These are phyloP conservation scores for Candida montana DNA, from an alignment of 805 yeast genomes.

Conservation along the genomic window DNA sequence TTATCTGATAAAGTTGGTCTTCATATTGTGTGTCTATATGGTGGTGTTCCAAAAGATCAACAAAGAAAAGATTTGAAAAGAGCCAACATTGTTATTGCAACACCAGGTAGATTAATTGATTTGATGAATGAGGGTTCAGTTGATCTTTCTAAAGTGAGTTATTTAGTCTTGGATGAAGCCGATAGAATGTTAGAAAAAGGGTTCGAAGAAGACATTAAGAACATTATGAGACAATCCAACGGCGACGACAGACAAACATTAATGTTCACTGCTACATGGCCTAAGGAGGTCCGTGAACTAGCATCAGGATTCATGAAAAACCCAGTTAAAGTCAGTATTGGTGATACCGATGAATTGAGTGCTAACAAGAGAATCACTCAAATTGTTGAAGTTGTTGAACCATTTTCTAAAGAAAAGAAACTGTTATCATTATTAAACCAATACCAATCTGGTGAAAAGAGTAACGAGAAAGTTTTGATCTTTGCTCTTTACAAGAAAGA, in stretches of 20 bases:
- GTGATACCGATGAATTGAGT: slow-evolving; percentile 87
- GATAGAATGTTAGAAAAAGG: slow-evolving; percentile 99
- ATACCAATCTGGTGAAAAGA: slow-evolving; percentile 62
- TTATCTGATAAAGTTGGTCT: slow-evolving; percentile 59
- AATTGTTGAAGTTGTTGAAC: slow-evolving; percentile 86
- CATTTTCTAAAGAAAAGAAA: slow-evolving; percentile 70
- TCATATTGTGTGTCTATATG: slow-evolving; percentile 81
- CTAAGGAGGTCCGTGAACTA: slow-evolving; percentile 92
- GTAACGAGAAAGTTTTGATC: slow-evolving; percentile 78
- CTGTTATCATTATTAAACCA: slow-evolving; percentile 65
- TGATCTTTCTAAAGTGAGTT: slow-evolving; percentile 59
- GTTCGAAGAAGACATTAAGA: slow-evolving; percentile 91
- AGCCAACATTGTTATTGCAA: slow-evolving; percentile 84
- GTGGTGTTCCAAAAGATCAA: slow-evolving; percentile 95
- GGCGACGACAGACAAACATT: slow-evolving; percentile 69
- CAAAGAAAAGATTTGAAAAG: slow-evolving; percentile 66
- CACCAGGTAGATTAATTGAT: slow-evolving; percentile 97
- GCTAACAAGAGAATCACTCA: slow-evolving; percentile 95
- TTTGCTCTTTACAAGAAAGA: slow-evolving; percentile 96
- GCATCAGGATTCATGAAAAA: slow-evolving; percentile 77
- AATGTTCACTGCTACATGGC: slow-evolving; percentile 99
- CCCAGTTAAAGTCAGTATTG: slow-evolving; percentile 90
- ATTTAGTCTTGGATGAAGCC: slow-evolving; percentile 92
- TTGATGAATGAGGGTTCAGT: slow-evolving; percentile 84
- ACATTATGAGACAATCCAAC: slow-evolving; percentile 62